Evolutionary conservation across 192 early-diverging fungal species (phyloP), one percentile per base, ranked within the genome.

Genomic region (Entomortierella chlamydospora): DNA sequence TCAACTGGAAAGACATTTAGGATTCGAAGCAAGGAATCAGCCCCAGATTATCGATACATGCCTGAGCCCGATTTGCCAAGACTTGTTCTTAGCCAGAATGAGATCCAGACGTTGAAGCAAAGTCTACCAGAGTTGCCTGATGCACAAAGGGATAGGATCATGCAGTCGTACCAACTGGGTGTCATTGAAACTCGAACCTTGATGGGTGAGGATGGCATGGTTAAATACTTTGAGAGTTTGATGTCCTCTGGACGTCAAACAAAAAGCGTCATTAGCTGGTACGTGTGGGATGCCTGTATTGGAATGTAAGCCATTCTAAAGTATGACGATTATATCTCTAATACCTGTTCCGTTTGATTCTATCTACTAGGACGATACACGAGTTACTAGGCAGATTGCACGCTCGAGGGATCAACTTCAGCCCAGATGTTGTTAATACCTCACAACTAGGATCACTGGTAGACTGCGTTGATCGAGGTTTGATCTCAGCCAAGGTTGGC

Each of bases 21-120:
- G 51, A 73, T 93, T 8, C 80, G 97, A 39, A 85, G 86, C 50
- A 98, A 98, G 71, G 97, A 98, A 62, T 84, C 89, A n/a, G 90
- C 91, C 4, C 88, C 86, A 0, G 97, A 98, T 79, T 98, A 98
- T 79, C 60, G 84, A 30, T 97, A 93, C 68, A 95, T 96, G 90
- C 93, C 95, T 23, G 96, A 97, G 66, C 85, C 92, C 1, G 92
- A 94, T 70, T 55, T 92, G 51, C 92, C 92, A 11, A 57, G 84
- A 26, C 59, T 94, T 0, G 67, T 83, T 17, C 57, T 91, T 12
- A 61, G 81, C 37, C 42, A 80, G 30, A 84, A 86, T 53, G 54
- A n/a, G 11, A 51, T 64, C 6, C 26, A 55, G 17, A 34, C 31
- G 0, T 61, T 92, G 30, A 74, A 67, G 20, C 65, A 63, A 1